phyloP scores from a whole-genome alignment of 2,329 filamentous ascomycete species.

The Macrophomina pseudophaseolina region DNA sequence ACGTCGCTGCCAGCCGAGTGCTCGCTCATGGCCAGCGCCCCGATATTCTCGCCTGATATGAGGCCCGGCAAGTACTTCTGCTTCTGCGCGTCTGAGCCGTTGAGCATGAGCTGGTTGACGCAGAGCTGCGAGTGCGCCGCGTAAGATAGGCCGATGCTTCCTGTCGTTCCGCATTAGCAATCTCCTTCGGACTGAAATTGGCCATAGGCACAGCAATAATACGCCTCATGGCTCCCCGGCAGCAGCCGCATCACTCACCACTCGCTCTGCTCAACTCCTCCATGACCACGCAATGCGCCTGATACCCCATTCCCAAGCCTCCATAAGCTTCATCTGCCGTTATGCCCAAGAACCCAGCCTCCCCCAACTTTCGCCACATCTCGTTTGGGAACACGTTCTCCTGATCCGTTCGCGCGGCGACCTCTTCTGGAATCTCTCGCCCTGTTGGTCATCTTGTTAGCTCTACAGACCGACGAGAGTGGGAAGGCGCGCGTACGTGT shows the following conservation, averaged over 20 bases:
- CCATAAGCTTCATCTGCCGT: slow-evolving; percentile 93
- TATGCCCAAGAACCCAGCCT: slow-evolving; percentile 88
- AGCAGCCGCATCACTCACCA: slow-evolving; percentile 47
- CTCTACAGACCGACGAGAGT: not conserved
- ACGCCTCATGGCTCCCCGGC: not conserved
- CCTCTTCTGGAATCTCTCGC: slow-evolving; percentile 81
- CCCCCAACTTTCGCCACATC: slow-evolving; percentile 94
- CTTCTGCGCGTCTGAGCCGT: slow-evolving; percentile 82
- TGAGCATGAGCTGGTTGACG: slow-evolving; percentile 93
- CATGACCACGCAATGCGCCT: slow-evolving; percentile 94
- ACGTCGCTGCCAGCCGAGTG: slow-evolving; percentile 90
- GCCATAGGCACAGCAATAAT: too few species aligned
- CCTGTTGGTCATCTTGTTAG: slow-evolving; percentile 47
- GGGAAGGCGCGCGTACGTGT: slow-evolving; percentile 52
- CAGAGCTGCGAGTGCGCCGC: slow-evolving; percentile 96
- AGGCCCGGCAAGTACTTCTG: slow-evolving; percentile 77
- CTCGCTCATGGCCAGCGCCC: slow-evolving; percentile 94
- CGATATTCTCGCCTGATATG: slow-evolving; percentile 79
- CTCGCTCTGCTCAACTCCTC: slow-evolving; percentile 92
- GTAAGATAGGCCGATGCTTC: slow-evolving; percentile 85
- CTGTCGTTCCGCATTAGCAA: slow-evolving; percentile 28
- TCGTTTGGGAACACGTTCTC: slow-evolving; percentile 85
- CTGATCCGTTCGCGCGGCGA: slow-evolving; percentile 82
- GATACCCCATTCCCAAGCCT: slow-evolving; percentile 89
- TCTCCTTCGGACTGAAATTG: too few species aligned